phyloP scores from a whole-genome alignment of 2,329 filamentous ascomycete genomes.

The Monilinia laxa region DNA sequence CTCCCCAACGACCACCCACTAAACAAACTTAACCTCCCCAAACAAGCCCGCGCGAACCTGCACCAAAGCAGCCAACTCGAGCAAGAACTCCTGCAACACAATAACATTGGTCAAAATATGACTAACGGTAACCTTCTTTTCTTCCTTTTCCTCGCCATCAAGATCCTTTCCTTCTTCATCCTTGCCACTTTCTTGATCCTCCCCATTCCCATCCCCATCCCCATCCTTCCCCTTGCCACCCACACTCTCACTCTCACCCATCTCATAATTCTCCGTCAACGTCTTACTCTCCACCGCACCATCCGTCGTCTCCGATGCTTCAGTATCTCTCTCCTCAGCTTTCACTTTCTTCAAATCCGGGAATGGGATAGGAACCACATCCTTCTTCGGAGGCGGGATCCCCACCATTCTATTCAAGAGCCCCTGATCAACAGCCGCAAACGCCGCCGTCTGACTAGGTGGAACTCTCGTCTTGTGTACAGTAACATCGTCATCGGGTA shows the following conservation, averaged over 20 bases:
- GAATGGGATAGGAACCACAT: slow-evolving; percentile 50
- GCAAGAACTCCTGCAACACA: slow-evolving; percentile 74
- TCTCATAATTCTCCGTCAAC: neutral
- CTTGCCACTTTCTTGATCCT: neutral
- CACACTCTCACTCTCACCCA: neutral
- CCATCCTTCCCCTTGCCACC: neutral
- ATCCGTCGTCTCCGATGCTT: slow-evolving; percentile 6
- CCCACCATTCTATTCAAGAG: slow-evolving; percentile 58
- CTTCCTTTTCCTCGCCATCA: slow-evolving; percentile 35
- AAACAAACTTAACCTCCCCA: slow-evolving; percentile 67
- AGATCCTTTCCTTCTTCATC: slow-evolving; percentile 27
- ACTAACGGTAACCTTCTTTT: slow-evolving; percentile 60
- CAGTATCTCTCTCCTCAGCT: slow-evolving; percentile 32
- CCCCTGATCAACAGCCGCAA: slow-evolving; percentile 63
- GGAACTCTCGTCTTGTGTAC: slow-evolving; percentile 23
- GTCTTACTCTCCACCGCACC: slow-evolving; percentile 15
- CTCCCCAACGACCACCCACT: neutral
- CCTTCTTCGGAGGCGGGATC: slow-evolving; percentile 43
- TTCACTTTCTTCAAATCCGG: slow-evolving; percentile 42
- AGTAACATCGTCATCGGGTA: neutral
- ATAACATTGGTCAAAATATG: slow-evolving; percentile 79
- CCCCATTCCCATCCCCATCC: slow-evolving; percentile 27
- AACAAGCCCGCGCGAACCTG: slow-evolving; percentile 75
- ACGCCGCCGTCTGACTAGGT: slow-evolving; percentile 55
- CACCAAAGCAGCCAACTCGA: slow-evolving; percentile 72